A percentile compares a stretch with the other conserved stretches of the same genome.
These are phyloP conservation scores for Malassezia dermatis DNA, from an alignment of 1,284 basidiomycete species.

Conservation along the genomic window DNA sequence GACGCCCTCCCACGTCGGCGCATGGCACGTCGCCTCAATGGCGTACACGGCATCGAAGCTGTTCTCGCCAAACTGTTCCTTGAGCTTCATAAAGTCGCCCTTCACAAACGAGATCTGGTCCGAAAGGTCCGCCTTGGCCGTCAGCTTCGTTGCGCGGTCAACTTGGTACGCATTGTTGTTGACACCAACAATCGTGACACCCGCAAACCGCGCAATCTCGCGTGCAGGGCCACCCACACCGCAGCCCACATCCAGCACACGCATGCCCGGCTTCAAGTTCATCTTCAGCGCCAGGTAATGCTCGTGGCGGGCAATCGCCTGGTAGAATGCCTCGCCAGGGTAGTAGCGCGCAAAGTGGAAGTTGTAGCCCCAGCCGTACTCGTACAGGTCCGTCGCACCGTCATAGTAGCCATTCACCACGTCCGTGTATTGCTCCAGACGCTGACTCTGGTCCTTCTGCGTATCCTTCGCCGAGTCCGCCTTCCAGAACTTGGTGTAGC, in stretches of 20 bases:
- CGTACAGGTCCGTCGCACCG: slow-evolving; percentile 89
- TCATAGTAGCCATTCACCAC: slow-evolving; percentile 97
- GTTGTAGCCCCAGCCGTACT: slow-evolving; percentile 83
- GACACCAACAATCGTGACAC: slow-evolving; percentile 72
- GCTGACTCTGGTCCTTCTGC: slow-evolving; percentile 61
- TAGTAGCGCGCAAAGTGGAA: slow-evolving; percentile 99
- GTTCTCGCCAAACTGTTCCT: slow-evolving; percentile 82
- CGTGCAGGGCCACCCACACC: slow-evolving; percentile 94
- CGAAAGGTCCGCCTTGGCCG: slow-evolving; percentile 65
- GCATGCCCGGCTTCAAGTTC: slow-evolving; percentile 66
- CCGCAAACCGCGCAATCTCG: slow-evolving; percentile 84
- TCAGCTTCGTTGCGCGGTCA: slow-evolving; percentile 71
- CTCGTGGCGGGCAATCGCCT: slow-evolving; percentile 82
- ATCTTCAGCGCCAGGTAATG: slow-evolving; percentile 75
- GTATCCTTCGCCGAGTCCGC: slow-evolving; percentile 68
- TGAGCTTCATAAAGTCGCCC: slow-evolving; percentile 85
- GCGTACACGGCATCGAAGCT: slow-evolving; percentile 96
- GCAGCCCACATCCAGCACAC: slow-evolving; percentile 93
- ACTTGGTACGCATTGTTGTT: slow-evolving; percentile 98
- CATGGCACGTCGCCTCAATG: slow-evolving; percentile 94
- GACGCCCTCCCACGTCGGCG: slow-evolving; percentile 87
- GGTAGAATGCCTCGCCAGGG: slow-evolving; percentile 79
- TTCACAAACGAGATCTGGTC: slow-evolving; percentile 60
- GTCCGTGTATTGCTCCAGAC: slow-evolving; percentile 75
- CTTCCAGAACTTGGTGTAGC: slow-evolving; percentile 91